These are phyloP conservation scores for Zasmidium cellare DNA, from an alignment of 2,329 filamentous ascomycete species.

Conservation along the genomic window DNA sequence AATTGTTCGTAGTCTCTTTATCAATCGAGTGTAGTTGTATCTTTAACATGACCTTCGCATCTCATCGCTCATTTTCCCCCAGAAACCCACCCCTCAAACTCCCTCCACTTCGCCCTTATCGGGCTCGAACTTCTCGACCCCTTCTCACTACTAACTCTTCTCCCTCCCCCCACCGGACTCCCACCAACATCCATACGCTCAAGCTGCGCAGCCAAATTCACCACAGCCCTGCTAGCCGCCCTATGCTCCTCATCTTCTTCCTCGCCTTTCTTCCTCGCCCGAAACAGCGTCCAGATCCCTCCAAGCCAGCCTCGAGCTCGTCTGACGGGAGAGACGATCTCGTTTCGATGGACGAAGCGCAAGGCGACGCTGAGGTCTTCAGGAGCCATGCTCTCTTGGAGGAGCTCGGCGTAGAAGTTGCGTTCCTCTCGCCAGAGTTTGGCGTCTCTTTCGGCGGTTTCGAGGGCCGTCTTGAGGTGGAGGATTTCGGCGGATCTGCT, in stretches of 20 bases:
- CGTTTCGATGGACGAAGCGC: background rate
- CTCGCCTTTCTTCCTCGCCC: background rate
- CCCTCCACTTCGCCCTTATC: too few species aligned
- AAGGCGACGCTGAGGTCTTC: background rate
- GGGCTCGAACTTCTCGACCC: too few species aligned
- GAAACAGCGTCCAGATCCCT: background rate
- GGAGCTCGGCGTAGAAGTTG: background rate
- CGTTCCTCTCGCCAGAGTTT: background rate
- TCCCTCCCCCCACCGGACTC: too few species aligned
- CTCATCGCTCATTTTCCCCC: too few species aligned
- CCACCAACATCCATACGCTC: too few species aligned
- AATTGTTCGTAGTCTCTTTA: too few species aligned
- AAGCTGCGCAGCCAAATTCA: background rate
- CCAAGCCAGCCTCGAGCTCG: background rate
- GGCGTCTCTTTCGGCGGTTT: background rate
- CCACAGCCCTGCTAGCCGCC: background rate
- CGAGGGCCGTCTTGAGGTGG: background rate
- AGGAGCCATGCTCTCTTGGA: background rate
- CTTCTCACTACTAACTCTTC: too few species aligned
- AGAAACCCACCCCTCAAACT: too few species aligned
- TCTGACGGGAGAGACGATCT: background rate
- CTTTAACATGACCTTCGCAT: too few species aligned
- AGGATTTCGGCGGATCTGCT: background rate
- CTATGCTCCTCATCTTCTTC: background rate
- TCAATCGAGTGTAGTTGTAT: too few species aligned